Evolutionary conservation across 2,329 filamentous ascomycete genomes (phyloP).

Genomic region (Ophiosphaerella korrae): DNA sequence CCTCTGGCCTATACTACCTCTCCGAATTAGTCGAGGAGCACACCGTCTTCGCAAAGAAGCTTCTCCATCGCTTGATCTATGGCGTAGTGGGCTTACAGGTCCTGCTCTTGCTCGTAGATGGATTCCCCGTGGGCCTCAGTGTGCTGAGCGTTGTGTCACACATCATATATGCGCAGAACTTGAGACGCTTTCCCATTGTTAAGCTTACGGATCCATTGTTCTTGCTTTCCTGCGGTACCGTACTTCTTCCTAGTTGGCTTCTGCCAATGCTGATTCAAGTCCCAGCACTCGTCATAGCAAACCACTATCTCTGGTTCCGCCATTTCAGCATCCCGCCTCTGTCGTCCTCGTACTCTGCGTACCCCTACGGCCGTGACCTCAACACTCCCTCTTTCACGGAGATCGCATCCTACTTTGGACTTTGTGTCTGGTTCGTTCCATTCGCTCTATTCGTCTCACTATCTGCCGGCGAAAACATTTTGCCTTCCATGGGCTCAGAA

Average conservation of each 20-base stretch:
- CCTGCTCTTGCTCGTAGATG: constrained; percentile 78
- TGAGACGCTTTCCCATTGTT: constrained; percentile 76
- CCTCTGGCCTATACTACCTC: constrained; percentile 97
- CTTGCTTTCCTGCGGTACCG: constrained; percentile 76
- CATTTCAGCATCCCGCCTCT: constrained; percentile 74
- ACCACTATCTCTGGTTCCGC: constrained; percentile 95
- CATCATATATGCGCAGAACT: constrained; percentile 84
- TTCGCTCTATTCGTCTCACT: constrained; percentile 94
- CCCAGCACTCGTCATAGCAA: constrained; percentile 77
- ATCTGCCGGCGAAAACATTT: constrained; percentile 90
- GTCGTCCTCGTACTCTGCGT: constrained; percentile 60
- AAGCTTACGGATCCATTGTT: constrained; percentile 88
- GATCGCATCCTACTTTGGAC: constrained; percentile 92
- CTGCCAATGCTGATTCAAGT: neutral
- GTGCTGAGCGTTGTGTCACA: constrained; percentile 79
- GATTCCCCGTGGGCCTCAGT: constrained; percentile 79
- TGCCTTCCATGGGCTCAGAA: constrained; percentile 88
- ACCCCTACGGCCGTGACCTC: constrained; percentile 65
- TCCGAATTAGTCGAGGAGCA: constrained; percentile 98
- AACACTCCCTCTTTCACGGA: constrained; percentile 83
- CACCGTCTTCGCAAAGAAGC: constrained; percentile 85
- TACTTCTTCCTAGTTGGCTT: neutral
- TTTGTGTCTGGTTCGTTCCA: constrained; percentile 95
- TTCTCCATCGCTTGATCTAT: constrained; percentile 88
- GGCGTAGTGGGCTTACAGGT: constrained; percentile 74